Percentiles rank a stretch among this genome's conserved stretches.
These are phyloP conservation scores for Celoporthe dispersa DNA, from an alignment of 2,329 filamentous ascomycete genomes.

Conservation along the genomic window DNA sequence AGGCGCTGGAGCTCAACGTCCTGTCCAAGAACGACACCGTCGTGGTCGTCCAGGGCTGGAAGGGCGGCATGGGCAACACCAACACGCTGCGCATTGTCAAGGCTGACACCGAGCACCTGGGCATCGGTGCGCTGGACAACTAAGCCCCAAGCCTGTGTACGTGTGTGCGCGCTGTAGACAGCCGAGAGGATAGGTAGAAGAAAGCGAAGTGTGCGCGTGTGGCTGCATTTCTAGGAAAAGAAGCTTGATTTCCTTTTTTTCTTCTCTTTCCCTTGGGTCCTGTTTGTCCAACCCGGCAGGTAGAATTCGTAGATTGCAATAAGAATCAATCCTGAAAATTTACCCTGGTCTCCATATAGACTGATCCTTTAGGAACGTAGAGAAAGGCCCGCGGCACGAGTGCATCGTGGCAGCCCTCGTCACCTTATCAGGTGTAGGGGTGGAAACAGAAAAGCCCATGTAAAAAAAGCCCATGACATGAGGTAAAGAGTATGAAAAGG, in stretches of 20 bases:
- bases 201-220: not conserved
- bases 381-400: not conserved
- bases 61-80: slow-evolving; percentile 89
- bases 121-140: slow-evolving; percentile 50
- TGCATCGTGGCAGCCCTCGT: not conserved
- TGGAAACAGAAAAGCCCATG: not conserved
- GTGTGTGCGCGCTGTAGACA: not conserved
- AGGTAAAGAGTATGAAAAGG: not conserved
- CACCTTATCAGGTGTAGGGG: not conserved
- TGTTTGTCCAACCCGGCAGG: not conserved
- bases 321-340: not conserved
- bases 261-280: not conserved
- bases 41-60: slow-evolving; percentile 88
- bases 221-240: slow-evolving; percentile 1
- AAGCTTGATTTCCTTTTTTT: slow-evolving; percentile 9
- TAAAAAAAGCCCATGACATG: not conserved
- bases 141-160: slow-evolving; percentile 6
- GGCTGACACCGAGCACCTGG: slow-evolving; percentile 62
- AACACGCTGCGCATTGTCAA: slow-evolving; percentile 75
- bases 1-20: slow-evolving; percentile 82
- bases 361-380: too few relatives aligned
- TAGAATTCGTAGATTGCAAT: slow-evolving; percentile 7
- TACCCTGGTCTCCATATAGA: not conserved
- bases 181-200: slow-evolving; percentile 1
- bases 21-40: slow-evolving; percentile 74